Evolutionary conservation across 208 protist genomes (phyloP).

Genomic region (Acanthamoeba comandoni): DNA sequence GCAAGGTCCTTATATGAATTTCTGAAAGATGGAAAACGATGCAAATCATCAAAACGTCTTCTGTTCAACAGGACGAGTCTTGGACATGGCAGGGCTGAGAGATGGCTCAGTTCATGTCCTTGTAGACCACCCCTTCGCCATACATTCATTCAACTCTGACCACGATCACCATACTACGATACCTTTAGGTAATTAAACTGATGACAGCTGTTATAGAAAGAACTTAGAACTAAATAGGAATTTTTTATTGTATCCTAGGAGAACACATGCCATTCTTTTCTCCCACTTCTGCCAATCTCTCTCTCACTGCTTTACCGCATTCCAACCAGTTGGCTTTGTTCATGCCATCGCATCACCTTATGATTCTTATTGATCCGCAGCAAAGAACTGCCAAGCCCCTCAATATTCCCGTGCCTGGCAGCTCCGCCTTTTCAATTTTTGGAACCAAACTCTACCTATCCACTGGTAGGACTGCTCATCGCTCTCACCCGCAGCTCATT

Average conservation of each 20-base stretch:
- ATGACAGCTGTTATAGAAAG: too few species aligned
- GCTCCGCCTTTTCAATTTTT: conserved; percentile 44
- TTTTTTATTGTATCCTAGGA: neutral
- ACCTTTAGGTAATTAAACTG: conserved; percentile 9
- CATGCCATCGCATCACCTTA: conserved; percentile 50
- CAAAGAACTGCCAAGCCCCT: conserved; percentile 27
- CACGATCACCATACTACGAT: neutral
- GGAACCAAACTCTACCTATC: conserved; percentile 53
- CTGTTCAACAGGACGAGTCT: neutral
- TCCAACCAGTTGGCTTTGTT: conserved; percentile 34
- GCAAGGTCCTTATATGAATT: neutral
- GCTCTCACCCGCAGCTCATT: too few species aligned
- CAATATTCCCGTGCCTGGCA: conserved; percentile 54
- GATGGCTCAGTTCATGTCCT: conserved; percentile 40
- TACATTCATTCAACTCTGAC: conserved; percentile 59
- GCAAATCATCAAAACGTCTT: neutral
- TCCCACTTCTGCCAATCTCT: conserved; percentile 35
- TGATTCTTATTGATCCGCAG: conserved; percentile 48
- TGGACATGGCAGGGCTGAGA: conserved; percentile 15
- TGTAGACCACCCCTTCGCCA: conserved; percentile 66
- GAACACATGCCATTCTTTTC: conserved; percentile 70
- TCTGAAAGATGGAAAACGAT: neutral
- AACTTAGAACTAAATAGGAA: neutral
- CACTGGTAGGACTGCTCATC: neutral
- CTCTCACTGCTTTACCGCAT: conserved; percentile 11